phyloP scores from a whole-genome alignment of 805 yeast species.

The Torulaspora quercuum region DNA sequence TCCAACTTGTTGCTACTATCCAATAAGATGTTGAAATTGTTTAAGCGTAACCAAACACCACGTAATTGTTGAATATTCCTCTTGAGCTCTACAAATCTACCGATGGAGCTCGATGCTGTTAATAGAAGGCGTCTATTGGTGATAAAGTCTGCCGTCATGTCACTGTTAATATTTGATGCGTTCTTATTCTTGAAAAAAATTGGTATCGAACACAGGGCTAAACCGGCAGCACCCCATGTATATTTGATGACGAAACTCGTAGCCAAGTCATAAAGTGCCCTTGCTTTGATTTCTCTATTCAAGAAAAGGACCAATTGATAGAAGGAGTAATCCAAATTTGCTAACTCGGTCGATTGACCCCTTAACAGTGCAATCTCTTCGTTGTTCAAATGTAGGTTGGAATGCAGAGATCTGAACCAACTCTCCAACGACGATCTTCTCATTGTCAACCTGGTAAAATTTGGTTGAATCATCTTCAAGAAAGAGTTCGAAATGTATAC shows the following conservation, averaged over 20 bases:
- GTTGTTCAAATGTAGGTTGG: slow-evolving; percentile 69
- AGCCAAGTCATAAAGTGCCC: slow-evolving; percentile 76
- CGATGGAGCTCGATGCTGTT: slow-evolving; percentile 84
- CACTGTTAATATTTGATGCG: slow-evolving; percentile 19
- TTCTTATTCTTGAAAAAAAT: slow-evolving; percentile 56
- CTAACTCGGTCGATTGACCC: slow-evolving; percentile 78
- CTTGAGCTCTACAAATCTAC: slow-evolving; percentile 79
- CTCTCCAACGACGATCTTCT: slow-evolving; percentile 80
- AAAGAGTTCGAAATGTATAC: slow-evolving; percentile 77
- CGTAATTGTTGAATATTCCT: slow-evolving; percentile 77
- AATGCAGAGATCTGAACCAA: slow-evolving; percentile 75
- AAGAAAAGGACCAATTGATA: slow-evolving; percentile 77
- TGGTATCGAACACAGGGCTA: slow-evolving; percentile 82
- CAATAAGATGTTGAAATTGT: slow-evolving; percentile 64
- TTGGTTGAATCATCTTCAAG: slow-evolving; percentile 77
- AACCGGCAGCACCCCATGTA: slow-evolving; percentile 94
- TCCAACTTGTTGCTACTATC: slow-evolving; percentile 41
- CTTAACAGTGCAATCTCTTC: slow-evolving; percentile 86
- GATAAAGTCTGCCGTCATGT: slow-evolving; percentile 75
- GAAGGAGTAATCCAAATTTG: slow-evolving; percentile 71
- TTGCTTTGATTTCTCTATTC: slow-evolving; percentile 68
- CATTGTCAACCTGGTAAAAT: slow-evolving; percentile 76
- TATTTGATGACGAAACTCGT: slow-evolving; percentile 88
- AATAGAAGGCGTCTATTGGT: slow-evolving; percentile 81
- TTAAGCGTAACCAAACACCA: slow-evolving; percentile 75